Evolutionary conservation across 148 eudicot genomes (phyloP).

Genomic region (Limonium bicolor): DNA sequence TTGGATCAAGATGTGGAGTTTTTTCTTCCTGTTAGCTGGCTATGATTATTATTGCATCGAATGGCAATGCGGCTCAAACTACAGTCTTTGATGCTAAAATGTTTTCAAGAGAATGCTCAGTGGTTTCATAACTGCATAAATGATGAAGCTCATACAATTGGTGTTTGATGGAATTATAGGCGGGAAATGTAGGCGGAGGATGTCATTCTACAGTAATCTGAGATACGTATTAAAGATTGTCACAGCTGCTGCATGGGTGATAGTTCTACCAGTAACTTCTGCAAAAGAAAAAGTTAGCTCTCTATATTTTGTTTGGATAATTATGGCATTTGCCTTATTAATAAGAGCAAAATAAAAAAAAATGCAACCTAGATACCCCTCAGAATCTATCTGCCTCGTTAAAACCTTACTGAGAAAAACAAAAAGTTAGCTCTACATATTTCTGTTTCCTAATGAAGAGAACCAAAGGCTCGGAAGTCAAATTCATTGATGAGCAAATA

Average conservation of each 20-base stretch:
- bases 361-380: too few species aligned
- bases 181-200: constrained; percentile 80
- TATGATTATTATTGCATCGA: constrained; percentile 97
- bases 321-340: too few species aligned
- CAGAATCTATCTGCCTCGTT: too few species aligned
- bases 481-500: too few species aligned
- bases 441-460: too few species aligned
- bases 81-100: constrained; percentile 37
- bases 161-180: constrained; percentile 66
- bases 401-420: too few species aligned
- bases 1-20: background rate
- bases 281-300: constrained; percentile 32
- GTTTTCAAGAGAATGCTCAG: constrained; percentile 82
- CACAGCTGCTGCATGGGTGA: constrained; percentile 91
- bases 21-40: constrained; percentile 67
- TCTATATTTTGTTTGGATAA: too few species aligned
- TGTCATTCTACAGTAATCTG: constrained; percentile 82
- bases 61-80: constrained; percentile 66
- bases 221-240: constrained; percentile 81
- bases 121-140: constrained; percentile 88
- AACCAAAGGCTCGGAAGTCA: too few species aligned
- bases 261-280: constrained; percentile 77
- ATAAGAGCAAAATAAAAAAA: too few species aligned
- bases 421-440: too few species aligned
- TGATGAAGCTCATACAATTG: constrained; percentile 89